Evolutionary conservation across 495 filamentous ascomycete genomes (phyloP).

Genomic region (Trichoderma reesei): DNA sequence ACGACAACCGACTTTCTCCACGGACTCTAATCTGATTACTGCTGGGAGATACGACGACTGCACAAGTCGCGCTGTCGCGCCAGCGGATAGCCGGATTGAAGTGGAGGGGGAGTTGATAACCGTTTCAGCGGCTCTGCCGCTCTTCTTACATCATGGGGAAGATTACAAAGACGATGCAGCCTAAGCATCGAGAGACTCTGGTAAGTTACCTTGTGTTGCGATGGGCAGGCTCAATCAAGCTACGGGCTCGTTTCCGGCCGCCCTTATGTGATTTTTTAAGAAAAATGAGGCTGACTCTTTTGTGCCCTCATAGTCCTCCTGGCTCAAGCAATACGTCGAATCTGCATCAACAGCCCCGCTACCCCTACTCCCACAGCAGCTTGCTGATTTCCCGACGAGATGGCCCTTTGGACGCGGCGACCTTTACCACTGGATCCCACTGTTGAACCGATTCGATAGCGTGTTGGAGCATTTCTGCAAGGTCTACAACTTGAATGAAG

Average conservation of each 20-base stretch:
- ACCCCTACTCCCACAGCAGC: constrained; percentile 62
- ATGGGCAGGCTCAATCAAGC: neutral
- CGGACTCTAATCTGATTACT: neutral
- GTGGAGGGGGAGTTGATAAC: constrained; percentile 39
- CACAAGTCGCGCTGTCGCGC: constrained; percentile 4
- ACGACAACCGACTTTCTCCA: neutral
- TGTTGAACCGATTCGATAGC: constrained; percentile 88
- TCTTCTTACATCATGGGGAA: constrained; percentile 65
- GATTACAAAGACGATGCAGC: constrained; percentile 90
- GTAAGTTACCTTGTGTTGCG: constrained; percentile 38
- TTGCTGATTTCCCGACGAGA: constrained; percentile 69
- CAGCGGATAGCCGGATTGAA: constrained; percentile 17
- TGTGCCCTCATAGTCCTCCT: constrained; percentile 59
- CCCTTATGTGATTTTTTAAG: constrained; percentile 9
- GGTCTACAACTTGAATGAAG: constrained; percentile 70
- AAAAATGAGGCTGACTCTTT: constrained; percentile 24
- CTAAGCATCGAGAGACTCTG: constrained; percentile 88
- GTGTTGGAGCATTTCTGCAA: constrained; percentile 73
- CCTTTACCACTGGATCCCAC: constrained; percentile 94
- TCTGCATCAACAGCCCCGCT: constrained; percentile 58
- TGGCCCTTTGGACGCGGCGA: constrained; percentile 98
- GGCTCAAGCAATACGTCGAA: constrained; percentile 66
- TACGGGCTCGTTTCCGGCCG: constrained; percentile 1
- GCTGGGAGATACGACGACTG: neutral
- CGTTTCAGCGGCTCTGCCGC: constrained; percentile 44